Conservation (phyloP, 148 eudicot species). For the Chenopodium suecicum region DNA sequence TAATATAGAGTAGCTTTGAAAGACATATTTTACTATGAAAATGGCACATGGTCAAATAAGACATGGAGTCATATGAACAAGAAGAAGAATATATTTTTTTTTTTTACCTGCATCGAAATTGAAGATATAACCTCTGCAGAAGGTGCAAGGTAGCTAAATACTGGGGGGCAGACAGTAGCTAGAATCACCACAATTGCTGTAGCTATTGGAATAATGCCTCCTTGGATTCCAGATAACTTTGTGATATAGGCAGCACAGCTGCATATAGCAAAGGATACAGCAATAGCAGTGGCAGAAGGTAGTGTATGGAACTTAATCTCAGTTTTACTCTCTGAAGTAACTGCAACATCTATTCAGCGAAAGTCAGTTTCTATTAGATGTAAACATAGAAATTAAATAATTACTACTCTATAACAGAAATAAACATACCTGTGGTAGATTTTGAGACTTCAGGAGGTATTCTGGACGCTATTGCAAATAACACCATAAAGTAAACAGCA, state of each 20-base stretch:
- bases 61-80: not conserved
- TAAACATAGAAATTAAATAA: not conserved
- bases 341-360: constrained; percentile 35
- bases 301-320: constrained; percentile 50
- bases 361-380: not conserved
- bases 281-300: constrained; percentile 60
- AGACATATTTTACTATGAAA: not conserved
- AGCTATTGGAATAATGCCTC: constrained; percentile 66
- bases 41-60: not conserved
- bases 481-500: constrained; percentile 67
- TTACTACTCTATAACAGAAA: not conserved
- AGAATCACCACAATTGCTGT: constrained; percentile 71
- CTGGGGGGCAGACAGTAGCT: constrained; percentile 67
- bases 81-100: not conserved
- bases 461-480: constrained; percentile 77
- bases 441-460: constrained; percentile 52
- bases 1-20: not conserved
- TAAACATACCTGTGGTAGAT: constrained; percentile 39
- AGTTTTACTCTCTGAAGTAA: constrained; percentile 30
- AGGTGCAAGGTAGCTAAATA: constrained; percentile 69
- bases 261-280: constrained; percentile 72
- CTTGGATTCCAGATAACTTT: constrained; percentile 50
- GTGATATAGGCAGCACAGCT: constrained; percentile 43
- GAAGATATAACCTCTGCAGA: constrained; percentile 74
- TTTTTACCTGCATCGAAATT: constrained; percentile 71